Evolutionary conservation across 495 filamentous ascomycete species (phyloP).

Genomic region (Xylaria longipes): DNA sequence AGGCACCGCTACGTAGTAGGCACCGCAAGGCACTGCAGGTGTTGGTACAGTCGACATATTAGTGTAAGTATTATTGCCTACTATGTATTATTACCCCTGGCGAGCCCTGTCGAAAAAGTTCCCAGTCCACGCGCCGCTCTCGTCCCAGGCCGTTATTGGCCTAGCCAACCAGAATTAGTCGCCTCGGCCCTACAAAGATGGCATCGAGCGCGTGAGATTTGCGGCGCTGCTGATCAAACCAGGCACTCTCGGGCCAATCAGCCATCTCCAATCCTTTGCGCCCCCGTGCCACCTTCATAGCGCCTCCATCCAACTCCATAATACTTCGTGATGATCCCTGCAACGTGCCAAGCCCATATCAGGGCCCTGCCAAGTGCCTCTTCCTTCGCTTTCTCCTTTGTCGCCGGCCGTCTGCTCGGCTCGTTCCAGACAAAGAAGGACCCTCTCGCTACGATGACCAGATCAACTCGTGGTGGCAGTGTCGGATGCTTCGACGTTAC

Average conservation of each 20-base stretch:
- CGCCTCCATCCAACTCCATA: slow-evolving; percentile 15
- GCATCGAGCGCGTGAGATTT: not conserved
- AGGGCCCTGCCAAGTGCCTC: not conserved
- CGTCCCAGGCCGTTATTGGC: slow-evolving; percentile 12
- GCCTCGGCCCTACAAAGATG: slow-evolving; percentile 21
- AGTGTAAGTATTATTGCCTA: not conserved
- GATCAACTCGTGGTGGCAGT: slow-evolving; percentile 1
- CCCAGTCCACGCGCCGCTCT: not conserved
- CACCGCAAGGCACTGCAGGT: not conserved
- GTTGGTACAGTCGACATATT: not conserved
- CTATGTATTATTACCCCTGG: slow-evolving; percentile 17
- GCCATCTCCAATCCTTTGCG: not conserved
- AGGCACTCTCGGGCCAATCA: slow-evolving; percentile 10
- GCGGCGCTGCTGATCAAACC: slow-evolving; percentile 26
- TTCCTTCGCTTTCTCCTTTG: slow-evolving; percentile 11
- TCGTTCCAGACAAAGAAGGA: slow-evolving; percentile 14
- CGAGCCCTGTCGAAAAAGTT: not conserved
- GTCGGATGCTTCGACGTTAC: slow-evolving; percentile 15
- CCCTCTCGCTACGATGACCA: slow-evolving; percentile 6
- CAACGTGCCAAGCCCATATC: not conserved
- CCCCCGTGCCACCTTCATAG: slow-evolving; percentile 7
- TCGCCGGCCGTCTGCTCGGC: slow-evolving; percentile 4
- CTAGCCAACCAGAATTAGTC: slow-evolving; percentile 10
- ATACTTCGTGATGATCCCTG: slow-evolving; percentile 24
- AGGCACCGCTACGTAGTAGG: not conserved